These are phyloP conservation scores for Pseudogymnoascus destructans DNA, from an alignment of 2,329 filamentous ascomycete species.

Conservation along the genomic window DNA sequence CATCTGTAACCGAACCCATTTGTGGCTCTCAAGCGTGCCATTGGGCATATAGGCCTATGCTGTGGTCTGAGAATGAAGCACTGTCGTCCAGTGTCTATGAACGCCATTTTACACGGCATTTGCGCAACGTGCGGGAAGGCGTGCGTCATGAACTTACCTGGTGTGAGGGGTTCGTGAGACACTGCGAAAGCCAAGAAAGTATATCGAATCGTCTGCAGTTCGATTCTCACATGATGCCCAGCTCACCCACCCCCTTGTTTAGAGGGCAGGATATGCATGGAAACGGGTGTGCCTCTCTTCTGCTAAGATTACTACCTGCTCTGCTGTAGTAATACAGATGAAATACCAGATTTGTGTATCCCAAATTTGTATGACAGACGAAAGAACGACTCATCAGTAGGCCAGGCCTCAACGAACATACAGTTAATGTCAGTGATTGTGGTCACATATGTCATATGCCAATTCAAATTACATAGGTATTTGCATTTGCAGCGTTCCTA, in stretches of 20 bases:
- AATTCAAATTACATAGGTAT: not conserved
- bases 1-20: not conserved
- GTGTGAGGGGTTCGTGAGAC: conserved; percentile 1
- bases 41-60: not conserved
- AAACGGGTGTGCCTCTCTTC: not conserved
- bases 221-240: conserved; percentile 5
- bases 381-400: not conserved
- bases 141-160: not conserved
- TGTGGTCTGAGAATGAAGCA: not conserved
- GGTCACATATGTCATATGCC: not conserved
- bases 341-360: conserved; percentile 1
- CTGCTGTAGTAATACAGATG: not conserved
- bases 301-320: not conserved
- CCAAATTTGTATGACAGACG: not conserved
- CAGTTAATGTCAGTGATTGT: not conserved
- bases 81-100: not conserved
- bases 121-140: not conserved
- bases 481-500: not conserved
- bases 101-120: not conserved
- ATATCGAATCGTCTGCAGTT: not conserved
- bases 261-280: not conserved
- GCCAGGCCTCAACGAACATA: not conserved
- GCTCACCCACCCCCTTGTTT: not conserved
- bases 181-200: not conserved
- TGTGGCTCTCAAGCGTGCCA: not conserved